Evolutionary conservation across 2,329 filamentous ascomycete species (phyloP).

Genomic region (Hansfordia pulvinata): DNA sequence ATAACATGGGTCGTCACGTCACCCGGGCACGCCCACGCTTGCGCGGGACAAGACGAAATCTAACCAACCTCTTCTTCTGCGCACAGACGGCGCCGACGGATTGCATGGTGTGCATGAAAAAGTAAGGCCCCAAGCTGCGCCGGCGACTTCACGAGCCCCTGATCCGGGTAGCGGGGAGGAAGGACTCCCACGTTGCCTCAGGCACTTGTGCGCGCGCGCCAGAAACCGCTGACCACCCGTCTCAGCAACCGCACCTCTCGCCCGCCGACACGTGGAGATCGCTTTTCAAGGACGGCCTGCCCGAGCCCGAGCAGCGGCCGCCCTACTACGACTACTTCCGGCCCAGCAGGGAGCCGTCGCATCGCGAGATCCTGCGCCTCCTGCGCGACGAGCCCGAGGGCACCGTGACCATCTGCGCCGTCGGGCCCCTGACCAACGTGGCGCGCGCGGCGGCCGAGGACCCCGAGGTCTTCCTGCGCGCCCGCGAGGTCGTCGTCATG

Average conservation of each 20-base stretch:
- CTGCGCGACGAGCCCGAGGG: conserved; percentile 69
- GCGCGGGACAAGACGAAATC: not conserved
- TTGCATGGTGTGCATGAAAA: conserved; percentile 60
- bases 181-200: too few species aligned
- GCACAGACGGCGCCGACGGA: conserved; percentile 58
- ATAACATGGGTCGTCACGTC: not conserved
- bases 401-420: conserved; percentile 78
- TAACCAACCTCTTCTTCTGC: conserved; percentile 3
- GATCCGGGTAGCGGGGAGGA: too few species aligned
- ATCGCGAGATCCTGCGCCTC: conserved; percentile 81
- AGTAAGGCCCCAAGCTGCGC: too few species aligned
- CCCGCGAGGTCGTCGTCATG: conserved; percentile 91
- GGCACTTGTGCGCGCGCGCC: too few species aligned
- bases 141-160: too few species aligned
- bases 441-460: conserved; percentile 81
- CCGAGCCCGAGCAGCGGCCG: conserved; percentile 19
- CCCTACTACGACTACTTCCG: conserved; percentile 52
- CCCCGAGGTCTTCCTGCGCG: conserved; percentile 74
- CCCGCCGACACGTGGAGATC: conserved; percentile 62
- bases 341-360: conserved; percentile 58
- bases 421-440: conserved; percentile 89
- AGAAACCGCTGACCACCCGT: conserved; percentile 4
- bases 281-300: conserved; percentile 39
- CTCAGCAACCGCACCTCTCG: conserved; percentile 56
- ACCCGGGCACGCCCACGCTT: not conserved